These are phyloP conservation scores for Colletotrichum cereale DNA, from an alignment of 2,329 filamentous ascomycete species.

Conservation along the genomic window DNA sequence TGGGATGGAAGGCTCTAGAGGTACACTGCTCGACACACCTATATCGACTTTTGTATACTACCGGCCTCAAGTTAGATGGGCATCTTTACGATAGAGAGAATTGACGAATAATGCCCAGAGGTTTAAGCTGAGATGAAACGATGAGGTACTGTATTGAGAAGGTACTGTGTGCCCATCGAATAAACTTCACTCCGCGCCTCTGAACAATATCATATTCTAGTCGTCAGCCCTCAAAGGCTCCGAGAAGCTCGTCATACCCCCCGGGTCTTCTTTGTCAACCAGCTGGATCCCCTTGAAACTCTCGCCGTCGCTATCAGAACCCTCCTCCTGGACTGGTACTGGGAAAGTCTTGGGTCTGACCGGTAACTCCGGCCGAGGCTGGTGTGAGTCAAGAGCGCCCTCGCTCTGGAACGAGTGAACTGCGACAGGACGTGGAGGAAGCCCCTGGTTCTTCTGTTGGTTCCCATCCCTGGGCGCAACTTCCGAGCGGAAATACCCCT, in stretches of 20 bases:
- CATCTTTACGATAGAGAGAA: background rate
- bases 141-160: conserved; percentile 15
- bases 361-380: conserved; percentile 27
- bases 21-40: background rate
- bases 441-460: conserved; percentile 1
- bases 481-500: background rate
- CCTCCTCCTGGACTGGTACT: conserved; percentile 9
- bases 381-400: conserved; percentile 15
- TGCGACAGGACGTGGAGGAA: conserved; percentile 15
- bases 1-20: background rate
- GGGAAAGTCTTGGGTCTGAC: conserved; percentile 28
- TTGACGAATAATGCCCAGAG: background rate
- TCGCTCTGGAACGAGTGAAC: conserved; percentile 31
- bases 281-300: conserved; percentile 53
- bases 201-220: background rate
- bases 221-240: conserved; percentile 26
- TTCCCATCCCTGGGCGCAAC: background rate
- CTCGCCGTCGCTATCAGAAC: conserved; percentile 48
- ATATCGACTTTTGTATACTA: background rate
- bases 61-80: background rate
- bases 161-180: conserved; percentile 2
- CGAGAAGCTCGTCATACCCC: conserved; percentile 22
- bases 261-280: conserved; percentile 51
- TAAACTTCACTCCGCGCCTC: background rate
- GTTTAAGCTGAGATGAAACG: background rate